Percentiles rank a stretch among this genome's conserved stretches.
These are phyloP conservation scores for Orbilia ellipsospora DNA, from an alignment of 2,329 filamentous ascomycete species.

Conservation along the genomic window DNA sequence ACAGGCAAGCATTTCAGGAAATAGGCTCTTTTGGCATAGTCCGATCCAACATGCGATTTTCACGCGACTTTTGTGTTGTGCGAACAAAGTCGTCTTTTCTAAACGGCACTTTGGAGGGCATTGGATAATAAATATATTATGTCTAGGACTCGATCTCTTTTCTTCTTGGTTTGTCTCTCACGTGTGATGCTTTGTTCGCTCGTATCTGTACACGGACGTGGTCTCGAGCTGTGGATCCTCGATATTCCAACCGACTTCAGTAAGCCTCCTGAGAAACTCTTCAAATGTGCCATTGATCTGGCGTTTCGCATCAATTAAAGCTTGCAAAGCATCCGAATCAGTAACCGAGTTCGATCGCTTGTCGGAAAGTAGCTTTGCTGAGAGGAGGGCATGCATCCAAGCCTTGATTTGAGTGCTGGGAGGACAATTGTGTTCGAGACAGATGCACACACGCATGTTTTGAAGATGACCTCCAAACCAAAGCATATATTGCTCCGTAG, in stretches of 20 bases:
- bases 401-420: conserved; percentile 69
- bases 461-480: conserved; percentile 65
- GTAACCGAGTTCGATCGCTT: conserved; percentile 61
- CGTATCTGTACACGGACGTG: conserved; percentile 64
- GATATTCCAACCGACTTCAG: conserved; percentile 73
- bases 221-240: conserved; percentile 75
- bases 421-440: conserved; percentile 71
- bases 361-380: conserved; percentile 61
- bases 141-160: too few relatives aligned
- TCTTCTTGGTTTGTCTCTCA: conserved; percentile 14
- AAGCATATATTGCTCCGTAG: conserved; percentile 71
- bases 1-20: conserved; percentile 33
- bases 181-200: conserved; percentile 63
- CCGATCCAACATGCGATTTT: conserved; percentile 3
- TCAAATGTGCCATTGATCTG: conserved; percentile 64
- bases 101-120: too few relatives aligned
- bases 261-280: conserved; percentile 63
- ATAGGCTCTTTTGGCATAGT: conserved; percentile 32
- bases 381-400: conserved; percentile 71
- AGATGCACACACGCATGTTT: conserved; percentile 66
- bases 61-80: conserved; percentile 27
- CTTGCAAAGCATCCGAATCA: conserved; percentile 64
- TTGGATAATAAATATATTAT: too few relatives aligned
- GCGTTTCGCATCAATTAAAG: conserved; percentile 62
- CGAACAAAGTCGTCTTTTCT: not conserved